Evolutionary conservation across 345 rosid genomes (phyloP).

Genomic region (Durio zibethinus): DNA sequence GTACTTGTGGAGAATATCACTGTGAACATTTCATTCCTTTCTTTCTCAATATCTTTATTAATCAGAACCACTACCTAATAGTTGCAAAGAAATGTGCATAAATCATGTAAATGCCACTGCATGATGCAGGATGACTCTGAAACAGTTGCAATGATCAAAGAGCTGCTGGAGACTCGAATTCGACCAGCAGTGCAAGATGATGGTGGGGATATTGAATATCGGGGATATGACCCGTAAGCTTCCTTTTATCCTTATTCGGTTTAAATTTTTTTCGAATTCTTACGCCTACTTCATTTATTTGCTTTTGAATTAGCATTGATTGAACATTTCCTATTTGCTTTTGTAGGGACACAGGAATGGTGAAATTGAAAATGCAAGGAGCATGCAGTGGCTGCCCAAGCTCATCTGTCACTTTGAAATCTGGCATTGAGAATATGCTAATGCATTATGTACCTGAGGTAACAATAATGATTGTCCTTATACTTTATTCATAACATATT

Average conservation of each 20-base stretch:
- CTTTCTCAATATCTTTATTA: neutral
- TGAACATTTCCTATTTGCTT: conserved; percentile 18
- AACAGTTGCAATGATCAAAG: conserved; percentile 96
- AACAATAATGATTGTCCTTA: conserved; percentile 15
- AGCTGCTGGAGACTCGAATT: conserved; percentile 90
- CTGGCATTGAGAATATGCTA: conserved; percentile 96
- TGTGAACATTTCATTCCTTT: neutral
- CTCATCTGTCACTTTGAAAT: conserved; percentile 94
- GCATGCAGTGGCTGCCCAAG: conserved; percentile 99
- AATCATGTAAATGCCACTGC: neutral
- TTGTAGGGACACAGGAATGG: conserved; percentile 77
- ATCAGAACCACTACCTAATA: neutral
- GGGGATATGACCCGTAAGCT: conserved; percentile 77
- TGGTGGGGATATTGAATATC: conserved; percentile 93
- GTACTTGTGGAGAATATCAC: neutral
- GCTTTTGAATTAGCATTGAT: conserved; percentile 3
- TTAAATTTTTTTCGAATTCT: neutral
- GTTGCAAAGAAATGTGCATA: neutral
- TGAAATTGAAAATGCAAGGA: conserved; percentile 94
- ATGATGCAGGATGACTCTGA: conserved; percentile 87
- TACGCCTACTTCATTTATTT: neutral
- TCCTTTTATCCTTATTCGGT: conserved; percentile 10
- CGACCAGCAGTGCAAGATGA: conserved; percentile 98
- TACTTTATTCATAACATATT: neutral
- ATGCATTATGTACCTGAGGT: conserved; percentile 99